phyloP scores from a whole-genome alignment of 805 yeast genomes.

The Clavispora santaluciae region DNA sequence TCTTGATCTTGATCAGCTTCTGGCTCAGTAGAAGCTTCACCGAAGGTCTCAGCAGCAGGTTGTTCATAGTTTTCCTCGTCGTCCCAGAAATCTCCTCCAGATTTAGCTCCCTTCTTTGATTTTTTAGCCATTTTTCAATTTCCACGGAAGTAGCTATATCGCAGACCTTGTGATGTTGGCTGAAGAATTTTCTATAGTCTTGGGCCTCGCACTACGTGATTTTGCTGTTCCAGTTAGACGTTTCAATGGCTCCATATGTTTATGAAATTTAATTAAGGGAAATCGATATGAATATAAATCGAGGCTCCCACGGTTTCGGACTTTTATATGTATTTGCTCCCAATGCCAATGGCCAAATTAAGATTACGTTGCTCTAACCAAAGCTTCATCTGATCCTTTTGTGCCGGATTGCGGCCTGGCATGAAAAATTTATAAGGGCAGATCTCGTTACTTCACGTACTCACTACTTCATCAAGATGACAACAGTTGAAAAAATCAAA shows the following conservation, averaged over 20 bases:
- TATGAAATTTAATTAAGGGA: too few species aligned
- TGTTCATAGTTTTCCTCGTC: constrained; percentile 54
- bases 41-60: constrained; percentile 33
- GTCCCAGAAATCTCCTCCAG: constrained; percentile 77
- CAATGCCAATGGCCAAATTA: too few species aligned
- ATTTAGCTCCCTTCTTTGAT: constrained; percentile 53
- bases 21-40: constrained; percentile 19
- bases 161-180: neutral
- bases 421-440: neutral
- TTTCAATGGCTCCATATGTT: too few species aligned
- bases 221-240: neutral
- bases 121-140: constrained; percentile 38
- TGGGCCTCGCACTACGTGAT: constrained; percentile 1
- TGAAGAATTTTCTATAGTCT: constrained; percentile 14
- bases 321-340: too few species aligned
- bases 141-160: neutral
- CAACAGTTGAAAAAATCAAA: constrained; percentile 59
- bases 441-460: neutral
- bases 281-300: too few species aligned
- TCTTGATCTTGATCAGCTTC: constrained; percentile 12
- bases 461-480: constrained; percentile 24
- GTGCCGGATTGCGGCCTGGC: neutral
- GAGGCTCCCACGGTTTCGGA: too few species aligned
- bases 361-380: too few species aligned
- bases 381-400: neutral